Evolutionary conservation across 225 moss, liverwort and hornwort species (phyloP).

Genomic region (Anthoceros angustus): DNA sequence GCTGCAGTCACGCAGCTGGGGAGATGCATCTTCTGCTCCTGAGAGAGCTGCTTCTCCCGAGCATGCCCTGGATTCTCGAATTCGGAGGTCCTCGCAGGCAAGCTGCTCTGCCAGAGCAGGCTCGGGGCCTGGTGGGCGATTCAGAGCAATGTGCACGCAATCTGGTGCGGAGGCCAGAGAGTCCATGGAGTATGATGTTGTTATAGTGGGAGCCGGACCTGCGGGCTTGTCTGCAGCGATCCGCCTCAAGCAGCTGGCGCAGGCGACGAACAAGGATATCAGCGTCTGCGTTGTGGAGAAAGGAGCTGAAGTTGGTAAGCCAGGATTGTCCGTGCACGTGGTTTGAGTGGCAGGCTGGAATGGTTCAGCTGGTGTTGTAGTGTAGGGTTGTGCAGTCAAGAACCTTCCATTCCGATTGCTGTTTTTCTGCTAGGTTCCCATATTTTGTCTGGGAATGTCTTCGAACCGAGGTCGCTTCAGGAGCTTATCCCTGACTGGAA

Average conservation of each 20-base stretch:
- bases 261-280: constrained; percentile 37
- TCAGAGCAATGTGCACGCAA: background rate
- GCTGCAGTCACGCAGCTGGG: background rate
- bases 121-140: background rate
- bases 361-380: background rate
- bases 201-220: constrained; percentile 81
- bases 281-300: constrained; percentile 73
- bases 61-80: background rate
- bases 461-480: constrained; percentile 45
- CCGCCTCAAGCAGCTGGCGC: constrained; percentile 62
- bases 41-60: background rate
- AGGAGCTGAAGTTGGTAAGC: constrained; percentile 67
- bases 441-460: constrained; percentile 64
- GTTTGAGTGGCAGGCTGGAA: background rate
- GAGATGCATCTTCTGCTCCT: background rate
- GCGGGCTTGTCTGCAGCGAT: constrained; percentile 66
- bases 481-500: constrained; percentile 81
- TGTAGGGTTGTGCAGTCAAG: background rate
- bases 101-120: background rate
- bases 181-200: constrained; percentile 70
- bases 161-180: constrained; percentile 33
- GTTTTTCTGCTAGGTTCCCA: constrained; percentile 42
- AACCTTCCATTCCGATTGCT: background rate
- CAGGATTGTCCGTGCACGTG: background rate
- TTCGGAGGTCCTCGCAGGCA: background rate